Conservation (phyloP, 768 basidiomycete genomes). For the Boletus edulis region DNA sequence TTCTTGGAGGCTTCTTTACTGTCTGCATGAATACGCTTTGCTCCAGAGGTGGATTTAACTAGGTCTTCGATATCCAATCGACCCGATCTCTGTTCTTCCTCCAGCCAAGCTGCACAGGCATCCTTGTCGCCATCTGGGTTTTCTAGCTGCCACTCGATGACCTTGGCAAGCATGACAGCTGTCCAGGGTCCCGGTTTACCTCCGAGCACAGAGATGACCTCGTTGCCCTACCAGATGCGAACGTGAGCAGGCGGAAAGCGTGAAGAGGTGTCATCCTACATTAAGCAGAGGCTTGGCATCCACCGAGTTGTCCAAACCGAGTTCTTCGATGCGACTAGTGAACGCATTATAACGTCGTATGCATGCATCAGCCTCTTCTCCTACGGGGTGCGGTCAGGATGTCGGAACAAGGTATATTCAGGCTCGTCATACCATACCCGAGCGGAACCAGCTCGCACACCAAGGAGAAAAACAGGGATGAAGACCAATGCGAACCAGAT, state of each 20-base stretch:
- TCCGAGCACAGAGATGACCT: slow-evolving; percentile 53
- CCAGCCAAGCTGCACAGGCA: slow-evolving; percentile 70
- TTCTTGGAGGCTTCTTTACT: slow-evolving; percentile 28
- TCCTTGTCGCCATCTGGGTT: slow-evolving; percentile 65
- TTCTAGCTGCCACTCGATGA: slow-evolving; percentile 85
- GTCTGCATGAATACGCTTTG: slow-evolving; percentile 25
- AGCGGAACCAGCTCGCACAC: slow-evolving; percentile 63
- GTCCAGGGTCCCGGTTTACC: slow-evolving; percentile 72
- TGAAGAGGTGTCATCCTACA: slow-evolving; percentile 44
- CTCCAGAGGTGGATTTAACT: slow-evolving; percentile 12
- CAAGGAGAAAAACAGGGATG: slow-evolving; percentile 71
- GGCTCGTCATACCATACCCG: slow-evolving; percentile 40
- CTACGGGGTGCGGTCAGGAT: slow-evolving; percentile 29
- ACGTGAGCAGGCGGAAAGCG: not conserved
- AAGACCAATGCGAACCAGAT: slow-evolving; percentile 67
- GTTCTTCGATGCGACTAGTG: slow-evolving; percentile 53
- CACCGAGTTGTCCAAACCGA: slow-evolving; percentile 56
- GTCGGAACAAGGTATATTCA: not conserved
- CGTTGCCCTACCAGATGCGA: slow-evolving; percentile 57
- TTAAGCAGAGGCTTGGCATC: slow-evolving; percentile 76
- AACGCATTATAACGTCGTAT: slow-evolving; percentile 69
- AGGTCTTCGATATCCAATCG: slow-evolving; percentile 36
- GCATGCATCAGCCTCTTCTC: slow-evolving; percentile 42
- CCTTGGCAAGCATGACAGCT: slow-evolving; percentile 54
- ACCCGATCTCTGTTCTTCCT: slow-evolving; percentile 49